Percentiles rank a stretch among this genome's conserved stretches.
Evolutionary conservation across 176 grass and related monocot species (phyloP).

Genomic region (Ensete ventricosum): DNA sequence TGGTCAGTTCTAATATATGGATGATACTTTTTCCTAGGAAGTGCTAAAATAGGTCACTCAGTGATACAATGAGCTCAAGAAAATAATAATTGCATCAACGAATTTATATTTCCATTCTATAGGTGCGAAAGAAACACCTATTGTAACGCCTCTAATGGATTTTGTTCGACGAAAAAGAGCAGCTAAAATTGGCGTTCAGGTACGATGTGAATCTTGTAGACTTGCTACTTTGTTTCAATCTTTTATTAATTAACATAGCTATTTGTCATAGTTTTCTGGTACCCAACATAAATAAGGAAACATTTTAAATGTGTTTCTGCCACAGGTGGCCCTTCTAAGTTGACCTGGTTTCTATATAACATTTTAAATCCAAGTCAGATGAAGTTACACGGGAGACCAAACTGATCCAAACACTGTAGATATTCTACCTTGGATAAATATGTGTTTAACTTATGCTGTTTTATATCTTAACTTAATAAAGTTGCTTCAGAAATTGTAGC

Average conservation of each 20-base stretch:
- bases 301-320: neutral
- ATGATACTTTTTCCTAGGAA: neutral
- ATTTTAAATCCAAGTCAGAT: too few relatives aligned
- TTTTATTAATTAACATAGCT: conserved; percentile 14
- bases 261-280: neutral
- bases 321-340: too few relatives aligned
- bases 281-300: too few relatives aligned
- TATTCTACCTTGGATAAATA: too few relatives aligned
- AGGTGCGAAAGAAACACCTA: conserved; percentile 72
- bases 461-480: too few relatives aligned
- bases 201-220: conserved; percentile 23
- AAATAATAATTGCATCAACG: neutral
- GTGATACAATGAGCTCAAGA: neutral
- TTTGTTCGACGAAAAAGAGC: conserved; percentile 87
- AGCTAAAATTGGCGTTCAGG: conserved; percentile 70
- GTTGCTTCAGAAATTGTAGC: too few relatives aligned
- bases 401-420: too few relatives aligned
- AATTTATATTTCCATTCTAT: conserved; percentile 7
- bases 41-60: neutral
- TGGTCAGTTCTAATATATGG: conserved; percentile 40
- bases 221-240: neutral
- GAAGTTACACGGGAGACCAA: too few relatives aligned
- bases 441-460: too few relatives aligned
- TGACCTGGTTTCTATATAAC: too few relatives aligned
- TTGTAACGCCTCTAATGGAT: conserved; percentile 85